A percentile compares a stretch with the other conserved stretches of the same genome.
These are phyloP conservation scores for Fusarium nematophilum DNA, from an alignment of 2,329 filamentous ascomycete species.

Conservation along the genomic window DNA sequence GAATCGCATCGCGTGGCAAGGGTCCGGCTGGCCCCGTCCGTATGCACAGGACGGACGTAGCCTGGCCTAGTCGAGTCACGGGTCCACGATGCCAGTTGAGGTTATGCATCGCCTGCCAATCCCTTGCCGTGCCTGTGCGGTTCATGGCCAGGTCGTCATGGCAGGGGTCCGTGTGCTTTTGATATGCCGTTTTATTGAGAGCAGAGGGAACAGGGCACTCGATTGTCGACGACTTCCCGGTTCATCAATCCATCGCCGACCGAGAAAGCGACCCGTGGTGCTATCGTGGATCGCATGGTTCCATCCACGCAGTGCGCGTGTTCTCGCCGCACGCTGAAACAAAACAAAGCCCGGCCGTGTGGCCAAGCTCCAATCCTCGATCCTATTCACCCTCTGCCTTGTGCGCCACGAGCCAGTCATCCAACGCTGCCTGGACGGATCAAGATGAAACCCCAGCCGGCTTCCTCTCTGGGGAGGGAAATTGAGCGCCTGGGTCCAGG, in stretches of 20 bases:
- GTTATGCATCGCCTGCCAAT: slow-evolving; percentile 37
- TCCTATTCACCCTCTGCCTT: slow-evolving; percentile 27
- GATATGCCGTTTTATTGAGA: slow-evolving; percentile 5
- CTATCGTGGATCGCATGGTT: slow-evolving; percentile 20
- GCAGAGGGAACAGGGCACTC: slow-evolving; percentile 7
- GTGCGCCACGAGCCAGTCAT: slow-evolving; percentile 35
- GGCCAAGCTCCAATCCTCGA: slow-evolving; percentile 39
- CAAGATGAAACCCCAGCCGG: slow-evolving; percentile 41
- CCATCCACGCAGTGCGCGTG: slow-evolving; percentile 37
- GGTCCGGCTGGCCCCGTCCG: slow-evolving; percentile 32
- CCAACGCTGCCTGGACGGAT: slow-evolving; percentile 29
- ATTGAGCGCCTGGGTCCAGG: slow-evolving; percentile 38
- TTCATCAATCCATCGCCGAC: slow-evolving; percentile 8
- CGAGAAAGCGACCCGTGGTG: slow-evolving; percentile 13
- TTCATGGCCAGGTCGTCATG: slow-evolving; percentile 23
- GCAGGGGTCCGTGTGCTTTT: slow-evolving; percentile 33
- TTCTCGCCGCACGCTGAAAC: slow-evolving; percentile 43
- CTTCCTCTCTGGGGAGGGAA: slow-evolving; percentile 20
- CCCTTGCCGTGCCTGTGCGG: slow-evolving; percentile 23
- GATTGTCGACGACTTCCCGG: too few species aligned
- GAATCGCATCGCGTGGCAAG: slow-evolving; percentile 40
- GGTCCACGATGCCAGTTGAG: slow-evolving; percentile 24
- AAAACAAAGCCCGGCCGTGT: slow-evolving; percentile 39
- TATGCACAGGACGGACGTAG: slow-evolving; percentile 30
- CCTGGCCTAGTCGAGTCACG: slow-evolving; percentile 31